A percentile compares a stretch with the other conserved stretches of the same genome.
Conservation (phyloP, 2,329 filamentous ascomycete species). For the Emmonsia crescens region DNA sequence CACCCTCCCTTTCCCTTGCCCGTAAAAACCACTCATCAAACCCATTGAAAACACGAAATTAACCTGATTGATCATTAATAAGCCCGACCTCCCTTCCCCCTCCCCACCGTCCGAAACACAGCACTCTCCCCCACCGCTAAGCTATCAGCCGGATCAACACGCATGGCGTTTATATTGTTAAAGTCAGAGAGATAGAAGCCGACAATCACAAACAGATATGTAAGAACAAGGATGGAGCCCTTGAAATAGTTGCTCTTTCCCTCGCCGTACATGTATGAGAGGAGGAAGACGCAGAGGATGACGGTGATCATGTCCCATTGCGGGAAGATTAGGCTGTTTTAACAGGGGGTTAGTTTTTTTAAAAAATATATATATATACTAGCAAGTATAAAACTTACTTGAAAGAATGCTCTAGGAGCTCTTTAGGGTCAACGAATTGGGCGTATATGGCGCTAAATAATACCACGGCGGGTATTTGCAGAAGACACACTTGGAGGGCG, state of each 20-base stretch:
- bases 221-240: conserved; percentile 84
- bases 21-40: neutral
- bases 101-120: conserved; percentile 23
- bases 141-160: conserved; percentile 38
- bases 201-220: conserved; percentile 81
- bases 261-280: conserved; percentile 96
- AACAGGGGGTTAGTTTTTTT: neutral
- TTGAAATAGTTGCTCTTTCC: conserved; percentile 99
- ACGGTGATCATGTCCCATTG: conserved; percentile 99
- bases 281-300: conserved; percentile 86
- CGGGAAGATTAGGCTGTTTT: conserved; percentile 69
- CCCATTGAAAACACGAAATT: neutral
- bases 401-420: conserved; percentile 43
- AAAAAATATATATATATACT: no score
- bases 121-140: conserved; percentile 22
- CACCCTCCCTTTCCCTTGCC: neutral
- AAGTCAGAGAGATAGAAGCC: conserved; percentile 81
- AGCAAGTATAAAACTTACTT: conserved; percentile 33
- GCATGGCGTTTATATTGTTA: conserved; percentile 42
- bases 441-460: conserved; percentile 75
- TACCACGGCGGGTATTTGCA: conserved; percentile 88
- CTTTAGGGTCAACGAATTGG: conserved; percentile 41
- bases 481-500: conserved; percentile 84
- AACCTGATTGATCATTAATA: neutral
- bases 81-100: neutral